Conservation (phyloP, 2,329 filamentous ascomycete species). For the Graphilbum fragrans region DNA sequence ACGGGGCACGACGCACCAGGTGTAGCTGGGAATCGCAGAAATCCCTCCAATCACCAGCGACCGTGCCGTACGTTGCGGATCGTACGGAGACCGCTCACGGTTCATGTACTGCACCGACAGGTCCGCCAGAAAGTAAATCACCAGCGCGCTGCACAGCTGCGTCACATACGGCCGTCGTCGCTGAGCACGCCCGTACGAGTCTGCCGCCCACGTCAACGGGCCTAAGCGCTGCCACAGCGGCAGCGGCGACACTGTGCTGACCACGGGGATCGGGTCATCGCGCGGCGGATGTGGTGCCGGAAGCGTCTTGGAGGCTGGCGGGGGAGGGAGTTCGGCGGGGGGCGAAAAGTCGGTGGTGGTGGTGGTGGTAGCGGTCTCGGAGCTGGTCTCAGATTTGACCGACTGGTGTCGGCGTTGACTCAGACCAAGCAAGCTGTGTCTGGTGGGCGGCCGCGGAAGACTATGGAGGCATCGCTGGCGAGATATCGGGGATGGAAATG, state of each 20-base stretch:
- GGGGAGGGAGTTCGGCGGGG: no score
- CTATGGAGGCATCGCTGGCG: no score
- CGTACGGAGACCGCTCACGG: conserved; percentile 42
- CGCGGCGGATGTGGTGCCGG: conserved; percentile 10
- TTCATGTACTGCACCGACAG: conserved; percentile 62
- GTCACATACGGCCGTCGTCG: conserved; percentile 62
- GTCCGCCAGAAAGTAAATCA: conserved; percentile 72
- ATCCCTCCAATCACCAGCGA: conserved; percentile 64
- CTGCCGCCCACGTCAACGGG: conserved; percentile 37
- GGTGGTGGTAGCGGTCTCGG: neutral
- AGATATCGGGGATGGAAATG: no score
- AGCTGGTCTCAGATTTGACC: no score
- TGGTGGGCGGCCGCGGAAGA: no score
- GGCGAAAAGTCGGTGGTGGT: neutral
- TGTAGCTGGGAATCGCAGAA: conserved; percentile 65
- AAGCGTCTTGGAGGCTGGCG: conserved; percentile 1
- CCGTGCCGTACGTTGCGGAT: conserved; percentile 55
- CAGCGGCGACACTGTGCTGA: conserved; percentile 26
- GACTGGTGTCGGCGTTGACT: no score
- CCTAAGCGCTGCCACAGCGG: conserved; percentile 46
- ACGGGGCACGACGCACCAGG: conserved; percentile 47
- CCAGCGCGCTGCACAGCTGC: conserved; percentile 61
- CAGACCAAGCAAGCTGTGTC: no score
- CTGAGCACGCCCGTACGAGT: conserved; percentile 60
- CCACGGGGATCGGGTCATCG: conserved; percentile 27